Conservation (phyloP, 2,329 filamentous ascomycete genomes). For the Neobulgaria alba region DNA sequence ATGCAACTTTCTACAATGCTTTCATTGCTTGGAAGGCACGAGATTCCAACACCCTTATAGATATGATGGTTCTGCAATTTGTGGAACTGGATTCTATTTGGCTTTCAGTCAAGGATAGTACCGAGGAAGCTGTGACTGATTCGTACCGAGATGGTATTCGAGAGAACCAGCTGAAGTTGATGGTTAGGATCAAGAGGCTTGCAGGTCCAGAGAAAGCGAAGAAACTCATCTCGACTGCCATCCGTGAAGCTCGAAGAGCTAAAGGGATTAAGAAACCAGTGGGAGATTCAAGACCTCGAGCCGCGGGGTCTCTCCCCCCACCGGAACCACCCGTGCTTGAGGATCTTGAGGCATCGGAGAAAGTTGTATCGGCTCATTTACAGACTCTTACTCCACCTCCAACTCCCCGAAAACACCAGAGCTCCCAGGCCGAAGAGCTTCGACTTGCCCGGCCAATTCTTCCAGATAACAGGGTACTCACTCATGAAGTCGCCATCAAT, state of each 20-base stretch:
- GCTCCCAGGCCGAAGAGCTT: conserved; percentile 23
- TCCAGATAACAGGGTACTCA: conserved; percentile 64
- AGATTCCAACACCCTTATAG: conserved; percentile 67
- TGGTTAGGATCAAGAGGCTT: conserved; percentile 71
- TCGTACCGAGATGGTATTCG: conserved; percentile 75
- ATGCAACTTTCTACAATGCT: conserved; percentile 66
- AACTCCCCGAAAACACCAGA: conserved; percentile 31
- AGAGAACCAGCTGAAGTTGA: conserved; percentile 70
- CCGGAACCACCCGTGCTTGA: conserved; percentile 33
- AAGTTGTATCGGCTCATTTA: conserved; percentile 32
- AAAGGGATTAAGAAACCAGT: conserved; percentile 56
- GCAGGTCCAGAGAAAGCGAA: conserved; percentile 65
- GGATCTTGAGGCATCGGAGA: conserved; percentile 34
- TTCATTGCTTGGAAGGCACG: conserved; percentile 80
- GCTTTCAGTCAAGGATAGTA: conserved; percentile 73
- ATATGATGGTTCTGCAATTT: conserved; percentile 81
- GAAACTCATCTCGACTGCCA: conserved; percentile 64
- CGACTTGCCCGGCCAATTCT: conserved; percentile 39
- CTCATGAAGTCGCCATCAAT: conserved; percentile 74
- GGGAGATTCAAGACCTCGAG: conserved; percentile 63
- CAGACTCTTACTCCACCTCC: conserved; percentile 47
- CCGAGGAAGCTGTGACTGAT: conserved; percentile 61
- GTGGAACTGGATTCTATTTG: conserved; percentile 77
- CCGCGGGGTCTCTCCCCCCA: conserved; percentile 33
- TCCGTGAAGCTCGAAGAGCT: conserved; percentile 59